Percentiles rank a stretch among this genome's conserved stretches.
These are phyloP conservation scores for Plasmodium berghei DNA, from an alignment of 169 alveolate species.

Conservation along the genomic window DNA sequence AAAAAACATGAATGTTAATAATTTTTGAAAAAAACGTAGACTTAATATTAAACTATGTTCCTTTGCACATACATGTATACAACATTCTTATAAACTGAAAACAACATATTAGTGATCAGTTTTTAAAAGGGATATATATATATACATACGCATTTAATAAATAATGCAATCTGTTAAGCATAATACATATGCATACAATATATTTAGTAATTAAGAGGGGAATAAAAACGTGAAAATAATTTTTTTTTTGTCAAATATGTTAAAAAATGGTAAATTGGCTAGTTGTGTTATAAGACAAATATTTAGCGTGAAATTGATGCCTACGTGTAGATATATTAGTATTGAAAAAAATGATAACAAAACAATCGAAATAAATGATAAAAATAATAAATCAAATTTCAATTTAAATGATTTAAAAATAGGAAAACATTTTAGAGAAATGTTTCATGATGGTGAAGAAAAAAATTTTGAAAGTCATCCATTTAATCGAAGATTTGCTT, in stretches of 20 bases:
- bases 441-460: conserved; percentile 75
- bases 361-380: background rate
- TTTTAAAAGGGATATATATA: background rate
- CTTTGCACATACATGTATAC: too few species aligned
- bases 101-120: background rate
- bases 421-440: conserved; percentile 53
- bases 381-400: background rate
- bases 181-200: too few species aligned
- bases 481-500: conserved; percentile 88
- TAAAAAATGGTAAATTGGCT: conserved; percentile 60
- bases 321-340: conserved; percentile 4
- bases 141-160: background rate
- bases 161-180: background rate
- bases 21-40: too few species aligned
- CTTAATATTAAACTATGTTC: too few species aligned
- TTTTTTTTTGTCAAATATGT: conserved; percentile 32
- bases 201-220: too few species aligned
- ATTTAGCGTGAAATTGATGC: conserved; percentile 1
- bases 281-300: conserved; percentile 7
- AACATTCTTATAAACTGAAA: background rate
- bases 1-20: too few species aligned
- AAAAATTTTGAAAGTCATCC: conserved; percentile 81
- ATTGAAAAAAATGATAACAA: background rate
- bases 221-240: background rate
- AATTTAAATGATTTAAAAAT: conserved; percentile 14